Conservation (phyloP, 192 early-diverging fungal species). For the Oehlia diaphana region DNA sequence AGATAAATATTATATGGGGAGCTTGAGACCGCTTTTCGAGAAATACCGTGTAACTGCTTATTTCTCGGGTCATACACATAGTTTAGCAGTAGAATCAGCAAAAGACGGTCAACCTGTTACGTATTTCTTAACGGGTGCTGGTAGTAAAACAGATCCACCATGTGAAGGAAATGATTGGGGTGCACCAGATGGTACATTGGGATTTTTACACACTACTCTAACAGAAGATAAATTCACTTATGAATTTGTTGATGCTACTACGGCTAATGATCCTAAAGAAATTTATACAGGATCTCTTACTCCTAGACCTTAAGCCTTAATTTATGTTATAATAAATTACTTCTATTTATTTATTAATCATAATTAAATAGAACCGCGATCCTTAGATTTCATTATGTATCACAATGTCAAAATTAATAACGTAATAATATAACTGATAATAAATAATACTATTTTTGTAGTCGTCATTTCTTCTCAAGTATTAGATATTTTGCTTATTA, state of each 20-base stretch:
- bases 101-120: background rate
- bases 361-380: too few species aligned
- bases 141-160: background rate
- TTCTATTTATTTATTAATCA: too few species aligned
- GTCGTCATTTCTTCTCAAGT: background rate
- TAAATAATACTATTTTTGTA: background rate
- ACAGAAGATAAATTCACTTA: background rate
- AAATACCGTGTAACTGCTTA: constrained; percentile 20
- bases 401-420: too few species aligned
- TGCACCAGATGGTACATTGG: background rate
- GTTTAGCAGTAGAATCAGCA: background rate
- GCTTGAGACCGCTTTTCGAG: constrained; percentile 1
- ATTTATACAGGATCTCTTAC: background rate
- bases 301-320: background rate
- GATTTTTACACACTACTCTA: background rate
- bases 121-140: constrained; percentile 12
- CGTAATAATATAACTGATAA: too few species aligned
- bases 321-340: too few species aligned
- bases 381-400: too few species aligned
- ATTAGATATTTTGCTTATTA: background rate
- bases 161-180: background rate
- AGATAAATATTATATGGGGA: background rate
- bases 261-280: background rate
- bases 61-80: constrained; percentile 20
- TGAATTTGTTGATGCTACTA: background rate